Evolutionary conservation across 768 basidiomycete genomes (phyloP).

Genomic region (Gelatoporia subvermispora): DNA sequence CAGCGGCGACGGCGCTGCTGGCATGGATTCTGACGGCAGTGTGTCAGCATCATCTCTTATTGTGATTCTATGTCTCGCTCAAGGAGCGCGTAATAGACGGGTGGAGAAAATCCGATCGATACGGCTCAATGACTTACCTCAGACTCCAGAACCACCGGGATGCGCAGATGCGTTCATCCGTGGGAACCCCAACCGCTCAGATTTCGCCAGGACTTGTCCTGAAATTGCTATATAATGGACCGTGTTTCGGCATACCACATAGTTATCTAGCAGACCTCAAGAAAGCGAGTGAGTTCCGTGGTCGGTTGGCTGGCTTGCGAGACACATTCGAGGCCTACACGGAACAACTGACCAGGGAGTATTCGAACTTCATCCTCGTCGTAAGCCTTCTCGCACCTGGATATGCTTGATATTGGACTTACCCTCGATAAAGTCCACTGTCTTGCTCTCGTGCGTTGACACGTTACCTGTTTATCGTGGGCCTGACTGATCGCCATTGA

Average conservation of each 20-base stretch:
- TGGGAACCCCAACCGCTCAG: no score
- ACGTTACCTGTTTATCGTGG: neutral
- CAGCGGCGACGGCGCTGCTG: no score
- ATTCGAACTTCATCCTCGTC: conserved; percentile 52
- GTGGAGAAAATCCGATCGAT: no score
- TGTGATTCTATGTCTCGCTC: no score
- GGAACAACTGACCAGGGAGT: conserved; percentile 46
- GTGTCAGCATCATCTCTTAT: no score
- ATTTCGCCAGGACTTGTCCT: conserved; percentile 23
- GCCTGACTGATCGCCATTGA: neutral
- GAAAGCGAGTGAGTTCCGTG: conserved; percentile 43
- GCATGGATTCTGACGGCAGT: no score
- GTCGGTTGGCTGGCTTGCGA: conserved; percentile 43
- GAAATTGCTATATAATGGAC: conserved; percentile 33
- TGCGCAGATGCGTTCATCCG: no score
- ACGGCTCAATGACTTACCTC: no score
- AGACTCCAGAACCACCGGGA: no score
- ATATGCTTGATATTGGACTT: neutral
- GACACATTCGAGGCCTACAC: conserved; percentile 47
- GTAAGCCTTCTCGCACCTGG: conserved; percentile 27
- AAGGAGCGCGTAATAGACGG: no score
- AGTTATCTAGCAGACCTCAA: conserved; percentile 48
- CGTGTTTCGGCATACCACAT: conserved; percentile 50
- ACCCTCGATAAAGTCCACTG: conserved; percentile 36
- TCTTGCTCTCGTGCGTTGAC: conserved; percentile 43